Evolutionary conservation across 495 filamentous ascomycete species (phyloP).

Genomic region (Chaetomidium leptoderma): DNA sequence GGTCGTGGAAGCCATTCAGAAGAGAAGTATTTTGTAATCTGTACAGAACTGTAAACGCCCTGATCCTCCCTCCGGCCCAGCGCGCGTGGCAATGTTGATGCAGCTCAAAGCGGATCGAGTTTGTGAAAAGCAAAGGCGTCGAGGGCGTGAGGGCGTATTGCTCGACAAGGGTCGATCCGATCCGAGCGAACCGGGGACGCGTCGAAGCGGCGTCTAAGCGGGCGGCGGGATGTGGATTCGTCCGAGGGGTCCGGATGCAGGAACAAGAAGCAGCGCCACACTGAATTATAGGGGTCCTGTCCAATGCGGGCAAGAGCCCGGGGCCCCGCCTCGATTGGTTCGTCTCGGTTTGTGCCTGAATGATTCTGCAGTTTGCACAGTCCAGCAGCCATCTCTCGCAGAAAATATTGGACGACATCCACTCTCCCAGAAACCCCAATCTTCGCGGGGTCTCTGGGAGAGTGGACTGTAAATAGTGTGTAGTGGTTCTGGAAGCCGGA

Average conservation of each 20-base stretch:
- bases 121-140: too few species aligned
- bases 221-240: neutral
- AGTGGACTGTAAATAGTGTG: neutral
- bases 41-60: too few species aligned
- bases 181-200: neutral
- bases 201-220: too few species aligned
- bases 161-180: neutral
- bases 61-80: too few species aligned
- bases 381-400: too few species aligned
- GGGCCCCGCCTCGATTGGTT: constrained; percentile 1
- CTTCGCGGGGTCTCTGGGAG: neutral
- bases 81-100: too few species aligned
- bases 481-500: neutral
- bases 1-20: too few species aligned
- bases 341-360: neutral
- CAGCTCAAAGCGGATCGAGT: too few species aligned
- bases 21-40: too few species aligned
- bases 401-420: too few species aligned
- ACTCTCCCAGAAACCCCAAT: too few species aligned
- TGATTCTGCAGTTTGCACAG: neutral
- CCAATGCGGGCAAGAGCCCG: neutral
- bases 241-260: neutral
- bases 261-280: neutral
- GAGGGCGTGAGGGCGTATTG: too few species aligned
- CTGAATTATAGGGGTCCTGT: neutral